Evolutionary conservation across 352 stramenopile species (phyloP), one percentile per base, ranked within the genome.

Genomic region (Globisporangium okanoganense): DNA sequence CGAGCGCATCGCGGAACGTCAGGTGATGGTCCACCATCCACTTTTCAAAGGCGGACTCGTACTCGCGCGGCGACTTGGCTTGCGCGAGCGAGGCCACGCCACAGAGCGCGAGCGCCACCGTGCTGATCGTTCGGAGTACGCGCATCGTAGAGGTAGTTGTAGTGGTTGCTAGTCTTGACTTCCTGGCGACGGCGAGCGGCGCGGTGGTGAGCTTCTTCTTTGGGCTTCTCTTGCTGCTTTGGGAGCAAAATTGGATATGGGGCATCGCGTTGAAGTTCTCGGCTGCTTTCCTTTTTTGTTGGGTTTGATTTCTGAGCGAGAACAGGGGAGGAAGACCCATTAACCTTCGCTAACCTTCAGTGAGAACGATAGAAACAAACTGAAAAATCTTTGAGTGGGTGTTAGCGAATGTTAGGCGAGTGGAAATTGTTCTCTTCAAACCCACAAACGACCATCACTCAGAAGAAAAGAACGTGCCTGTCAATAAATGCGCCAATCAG

Each of bases 11-110:
- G 51, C 69, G 60, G 62, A 93, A 84, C 44, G 71, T 65, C 43
- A 89, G 31, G 16, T 61, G 44, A 67, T 93, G 78, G 12, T 56
- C 22, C 20, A 56, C 40, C 78, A 91, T 80, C 82, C 82, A 93
- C 54, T 64, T 49, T n/a, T 76, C 66, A 61, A 93, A 93, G 65
- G 91, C 78, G 58, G 51, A 65, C 66, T 93, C 82, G 63, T 93
- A 93, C 61, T 93, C 58, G 35, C 73, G 56, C 16, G 79, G 69
- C n/a, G 80, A 78, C 71, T 92, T 89, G 59, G 73, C 71, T 25
- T 66, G 41, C 18, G 56, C 51, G 22, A 62, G 24, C 33, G 58
- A 59, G 41, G 50, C 31, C 8, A 70, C 56, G 38, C 70, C 55
- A 18, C 60, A 48, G 16, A 80, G 66, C 61, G 68, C 63, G 47